Percentiles rank a stretch among this genome's conserved stretches.
Evolutionary conservation across 75 land plant genomes (phyloP).

Genomic region (Azolla pinnata): DNA sequence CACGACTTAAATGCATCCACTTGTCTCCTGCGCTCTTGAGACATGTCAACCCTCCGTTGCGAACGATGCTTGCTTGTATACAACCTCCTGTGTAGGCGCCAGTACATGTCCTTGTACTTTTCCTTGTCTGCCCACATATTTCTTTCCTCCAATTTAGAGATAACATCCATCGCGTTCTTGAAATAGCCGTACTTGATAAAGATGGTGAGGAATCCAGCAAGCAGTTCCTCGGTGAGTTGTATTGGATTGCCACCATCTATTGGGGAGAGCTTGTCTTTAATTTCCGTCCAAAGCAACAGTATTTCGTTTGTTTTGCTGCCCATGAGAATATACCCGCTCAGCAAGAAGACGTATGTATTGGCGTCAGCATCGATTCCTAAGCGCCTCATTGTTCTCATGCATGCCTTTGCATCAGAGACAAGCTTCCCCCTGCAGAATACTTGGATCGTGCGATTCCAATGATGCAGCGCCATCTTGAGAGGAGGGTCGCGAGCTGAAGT

Average conservation of each 20-base stretch:
- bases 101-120: background rate
- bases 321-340: constrained; percentile 1
- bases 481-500: background rate
- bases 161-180: constrained; percentile 3
- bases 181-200: constrained; percentile 7
- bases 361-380: constrained; percentile 1
- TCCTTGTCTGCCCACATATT: constrained; percentile 1
- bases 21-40: constrained; percentile 2
- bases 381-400: background rate
- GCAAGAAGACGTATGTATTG: background rate
- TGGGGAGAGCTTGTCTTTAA: background rate
- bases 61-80: constrained; percentile 8
- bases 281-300: constrained; percentile 4
- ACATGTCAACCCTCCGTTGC: constrained; percentile 6
- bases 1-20: constrained; percentile 1
- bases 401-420: background rate
- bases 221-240: constrained; percentile 5
- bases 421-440: background rate
- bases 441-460: constrained; percentile 4
- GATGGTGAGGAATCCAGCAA: constrained; percentile 1
- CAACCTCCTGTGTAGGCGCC: background rate
- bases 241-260: background rate
- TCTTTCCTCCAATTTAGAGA: background rate
- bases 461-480: constrained; percentile 1
- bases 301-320: constrained; percentile 4